Base-by-base conservation (phyloP, 768 basidiomycete species). In the Steccherinum ochraceum region DNA sequence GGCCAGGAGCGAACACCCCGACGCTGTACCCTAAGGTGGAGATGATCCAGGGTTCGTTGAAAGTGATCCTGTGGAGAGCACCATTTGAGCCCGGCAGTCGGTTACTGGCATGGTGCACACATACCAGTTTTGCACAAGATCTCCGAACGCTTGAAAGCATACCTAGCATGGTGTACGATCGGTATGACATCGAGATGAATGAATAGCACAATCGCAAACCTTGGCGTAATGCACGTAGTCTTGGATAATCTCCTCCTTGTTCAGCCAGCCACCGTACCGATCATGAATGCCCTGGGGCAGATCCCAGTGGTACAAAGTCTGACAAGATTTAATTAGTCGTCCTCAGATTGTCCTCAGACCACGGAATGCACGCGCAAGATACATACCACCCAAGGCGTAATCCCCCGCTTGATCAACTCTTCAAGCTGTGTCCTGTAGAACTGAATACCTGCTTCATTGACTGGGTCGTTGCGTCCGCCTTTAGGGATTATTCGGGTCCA, bases 301-400 rank as follows among this genome's bases (percentile, higher is more conserved):
- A 61, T 89, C 87, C 88, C 87, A 89, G 63, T 84, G 85, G 60
- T 85, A 84, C 27, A 86, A 66, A 0, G 83, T 86, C 81, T 86
- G 56, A 40, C n/a, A n/a, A n/a, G n/a, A n/a, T n/a, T n/a, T n/a
- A n/a, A n/a, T n/a, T 13, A n/a, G 27, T n/a, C n/a, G n/a, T n/a
- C n/a, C n/a, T n/a, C n/a, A n/a, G n/a, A n/a, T n/a, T n/a, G n/a
- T n/a, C n/a, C n/a, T n/a, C n/a, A n/a, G n/a, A n/a, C n/a, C n/a
- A n/a, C n/a, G n/a, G n/a, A n/a, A n/a, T n/a, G n/a, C n/a, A n/a
- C n/a, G n/a, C n/a, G n/a, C n/a, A n/a, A n/a, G n/a, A 7, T n/a
- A 67, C 73, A 54, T 44, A 72, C 74, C 23, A 72, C 70, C 44
- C 70, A 72, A 13, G 74, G 74, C 4, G 59, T 68, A 52, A 81